Base-by-base conservation (phyloP, 1,284 basidiomycete species). In the Cryptococcus sp. region DNA sequence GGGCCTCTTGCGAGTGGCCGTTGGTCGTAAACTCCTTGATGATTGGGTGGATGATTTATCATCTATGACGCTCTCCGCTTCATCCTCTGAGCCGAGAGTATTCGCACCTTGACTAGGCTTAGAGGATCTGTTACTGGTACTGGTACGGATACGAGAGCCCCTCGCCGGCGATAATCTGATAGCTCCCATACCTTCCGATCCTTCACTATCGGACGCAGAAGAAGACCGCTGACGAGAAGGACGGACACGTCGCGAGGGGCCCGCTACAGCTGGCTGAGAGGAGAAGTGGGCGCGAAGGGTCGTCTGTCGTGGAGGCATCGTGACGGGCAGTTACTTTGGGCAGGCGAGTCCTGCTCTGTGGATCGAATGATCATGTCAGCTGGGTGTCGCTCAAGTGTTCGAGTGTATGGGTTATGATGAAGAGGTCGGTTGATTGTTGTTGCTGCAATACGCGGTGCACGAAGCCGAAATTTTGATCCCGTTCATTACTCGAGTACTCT, bases 171-270 rank as follows among this genome's bases (percentile, higher is more conserved):
- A 50, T 25, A 61, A 38, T 25, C 47, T 48, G 23, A 65, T 56
- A 27, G 50, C 43, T 16, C 43, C 53, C 40, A 65, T 35, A 13
- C 60, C 63, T 27, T 62, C 58, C 19, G 61, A 62, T 2, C 61
- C 63, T 42, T 65, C 63, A 22, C 52, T 58, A 5, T 55, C 60
- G 7, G 52, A 51, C 10, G 45, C 50, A 8, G 52, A 25, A 25
- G 25, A 8, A 35, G 30, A 35, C 30, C 13, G 30, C 30, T 48
- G 41, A 46, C 46, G 40, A 35, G 42, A 15, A 11, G 30, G 35
- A 4, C 20, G 17, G 19, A 47, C 46, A 27, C 50, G 22, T 43
- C 52, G 25, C 11, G 47, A 58, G 0, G 57, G 57, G 42, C 57
- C 57, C 3, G 52, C 46, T 6, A 47, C 47, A 17, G 45, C 22